A percentile compares a stretch with the other conserved stretches of the same genome.
Conservation (phyloP, 805 yeast genomes). For the Saturnispora besseyi region DNA sequence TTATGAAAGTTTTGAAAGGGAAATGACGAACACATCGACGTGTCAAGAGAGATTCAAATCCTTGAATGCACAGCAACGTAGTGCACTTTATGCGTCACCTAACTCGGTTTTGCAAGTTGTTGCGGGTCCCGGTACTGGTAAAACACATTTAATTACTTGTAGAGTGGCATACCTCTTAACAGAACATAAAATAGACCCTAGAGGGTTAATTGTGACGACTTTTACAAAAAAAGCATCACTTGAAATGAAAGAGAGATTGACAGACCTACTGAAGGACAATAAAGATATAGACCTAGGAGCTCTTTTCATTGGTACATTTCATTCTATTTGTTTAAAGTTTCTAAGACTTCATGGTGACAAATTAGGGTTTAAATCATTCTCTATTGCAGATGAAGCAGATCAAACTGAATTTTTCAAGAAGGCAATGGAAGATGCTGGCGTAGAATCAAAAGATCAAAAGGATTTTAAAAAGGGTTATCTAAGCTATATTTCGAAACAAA, state of each 20-base stretch:
- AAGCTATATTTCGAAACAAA: slow-evolving; percentile 44
- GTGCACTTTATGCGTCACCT: slow-evolving; percentile 36
- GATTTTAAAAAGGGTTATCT: slow-evolving; percentile 16
- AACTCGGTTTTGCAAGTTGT: slow-evolving; percentile 38
- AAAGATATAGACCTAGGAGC: slow-evolving; percentile 30
- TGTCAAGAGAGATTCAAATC: slow-evolving; percentile 7
- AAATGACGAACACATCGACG: slow-evolving; percentile 1
- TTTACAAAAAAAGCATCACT: slow-evolving; percentile 89
- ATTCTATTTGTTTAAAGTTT: slow-evolving; percentile 63
- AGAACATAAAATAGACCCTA: slow-evolving; percentile 45
- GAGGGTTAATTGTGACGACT: slow-evolving; percentile 71
- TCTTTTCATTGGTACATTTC: slow-evolving; percentile 81
- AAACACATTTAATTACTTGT: slow-evolving; percentile 74
- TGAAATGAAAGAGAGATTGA: slow-evolving; percentile 67
- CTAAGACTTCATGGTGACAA: slow-evolving; percentile 45
- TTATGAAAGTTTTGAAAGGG: background rate
- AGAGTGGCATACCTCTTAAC: slow-evolving; percentile 66
- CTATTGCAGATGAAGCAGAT: slow-evolving; percentile 62
- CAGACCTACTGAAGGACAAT: slow-evolving; percentile 23
- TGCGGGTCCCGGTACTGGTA: slow-evolving; percentile 63
- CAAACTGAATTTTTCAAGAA: slow-evolving; percentile 34
- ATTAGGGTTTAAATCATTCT: slow-evolving; percentile 37
- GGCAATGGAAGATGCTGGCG: slow-evolving; percentile 9
- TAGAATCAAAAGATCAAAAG: slow-evolving; percentile 7
- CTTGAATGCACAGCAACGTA: slow-evolving; percentile 34